Evolutionary conservation across 2,329 filamentous ascomycete genomes (phyloP), one percentile per base, ranked within the genome.

Genomic region (Chaetomium sp.): DNA sequence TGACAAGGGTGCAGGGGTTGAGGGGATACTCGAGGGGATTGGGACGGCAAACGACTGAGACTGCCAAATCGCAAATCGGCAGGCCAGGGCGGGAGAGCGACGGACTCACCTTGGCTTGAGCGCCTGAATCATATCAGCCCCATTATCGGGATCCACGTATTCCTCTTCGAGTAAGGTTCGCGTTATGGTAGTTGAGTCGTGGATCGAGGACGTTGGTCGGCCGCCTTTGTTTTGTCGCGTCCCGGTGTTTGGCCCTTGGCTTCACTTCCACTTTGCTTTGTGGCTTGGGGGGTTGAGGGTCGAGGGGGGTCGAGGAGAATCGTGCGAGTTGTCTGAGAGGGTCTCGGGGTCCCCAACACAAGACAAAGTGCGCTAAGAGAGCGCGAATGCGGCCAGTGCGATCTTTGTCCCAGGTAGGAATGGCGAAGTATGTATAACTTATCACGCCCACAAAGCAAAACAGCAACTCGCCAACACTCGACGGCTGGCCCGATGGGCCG

Each of bases 81-180:
- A 8, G 8, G 37, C 1, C 5, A 14, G 5, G 45, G 33, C 19
- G 14, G 51, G 49, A 52, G 48, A 54, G 60, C 61, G 62, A 27
- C 19, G 19, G 19, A 27, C 19, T 27, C 19, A 27, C 19, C 62
- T 56, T 63, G 63, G 61, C 60, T 61, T 45, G 8, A 10, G 57
- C 57, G 53, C 59, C 56, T 64, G 61, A 62, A 63, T 63, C 61
- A 64, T 63, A 62, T 38, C 59, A 62, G 49, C 55, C 44, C 56
- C 55, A 55, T 61, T 60, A 60, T 61, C 56, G 57, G 54, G 55
- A 49, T 46, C 27, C 9, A 14, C 8, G 37, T 40, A 40, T 42
- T 27, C 19, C 19, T 27, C 19, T 27, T 27, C 19, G 19, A 27
- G 19, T 27, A 27, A 27, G 19, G 19, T 27, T 27, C 19, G 19